Conservation (phyloP, 805 yeast genomes). For the Ogataea dorogensis region DNA sequence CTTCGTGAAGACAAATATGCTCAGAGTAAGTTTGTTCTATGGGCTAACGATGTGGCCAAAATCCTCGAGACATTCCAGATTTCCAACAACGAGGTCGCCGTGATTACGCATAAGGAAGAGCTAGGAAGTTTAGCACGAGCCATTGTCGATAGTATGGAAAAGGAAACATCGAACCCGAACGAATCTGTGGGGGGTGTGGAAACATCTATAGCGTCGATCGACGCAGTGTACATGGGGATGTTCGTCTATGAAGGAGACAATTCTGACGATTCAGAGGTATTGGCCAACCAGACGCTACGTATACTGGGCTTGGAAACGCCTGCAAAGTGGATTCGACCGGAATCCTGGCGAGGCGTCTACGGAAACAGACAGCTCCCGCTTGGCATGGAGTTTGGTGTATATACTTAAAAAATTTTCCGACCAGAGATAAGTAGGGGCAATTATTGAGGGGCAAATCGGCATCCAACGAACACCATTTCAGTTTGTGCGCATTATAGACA, state of each 20-base stretch:
- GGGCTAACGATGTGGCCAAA: constrained; percentile 26
- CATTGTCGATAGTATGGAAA: constrained; percentile 7
- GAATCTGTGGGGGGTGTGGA: constrained; percentile 3
- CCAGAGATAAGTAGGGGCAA: constrained; percentile 11
- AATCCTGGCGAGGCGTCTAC: constrained; percentile 83
- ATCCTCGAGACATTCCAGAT: constrained; percentile 20
- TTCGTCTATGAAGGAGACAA: constrained; percentile 92
- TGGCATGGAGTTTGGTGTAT: constrained; percentile 77
- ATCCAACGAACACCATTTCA: constrained; percentile 4
- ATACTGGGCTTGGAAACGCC: constrained; percentile 16
- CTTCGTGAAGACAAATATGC: constrained; percentile 27
- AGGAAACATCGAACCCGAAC: neutral
- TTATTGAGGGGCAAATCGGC: constrained; percentile 5
- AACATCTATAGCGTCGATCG: constrained; percentile 5
- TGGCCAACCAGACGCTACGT: constrained; percentile 41
- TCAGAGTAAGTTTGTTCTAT: constrained; percentile 20
- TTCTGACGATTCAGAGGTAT: constrained; percentile 58
- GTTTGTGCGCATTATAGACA: constrained; percentile 9
- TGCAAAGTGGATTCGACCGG: constrained; percentile 50
- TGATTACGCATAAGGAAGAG: constrained; percentile 13
- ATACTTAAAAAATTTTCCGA: constrained; percentile 30
- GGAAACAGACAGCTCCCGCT: constrained; percentile 68
- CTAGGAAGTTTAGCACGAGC: constrained; percentile 14
- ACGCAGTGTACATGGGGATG: constrained; percentile 28
- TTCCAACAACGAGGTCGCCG: constrained; percentile 11